phyloP scores from a whole-genome alignment of 192 early-diverging fungal species.

The Backusella circina region DNA sequence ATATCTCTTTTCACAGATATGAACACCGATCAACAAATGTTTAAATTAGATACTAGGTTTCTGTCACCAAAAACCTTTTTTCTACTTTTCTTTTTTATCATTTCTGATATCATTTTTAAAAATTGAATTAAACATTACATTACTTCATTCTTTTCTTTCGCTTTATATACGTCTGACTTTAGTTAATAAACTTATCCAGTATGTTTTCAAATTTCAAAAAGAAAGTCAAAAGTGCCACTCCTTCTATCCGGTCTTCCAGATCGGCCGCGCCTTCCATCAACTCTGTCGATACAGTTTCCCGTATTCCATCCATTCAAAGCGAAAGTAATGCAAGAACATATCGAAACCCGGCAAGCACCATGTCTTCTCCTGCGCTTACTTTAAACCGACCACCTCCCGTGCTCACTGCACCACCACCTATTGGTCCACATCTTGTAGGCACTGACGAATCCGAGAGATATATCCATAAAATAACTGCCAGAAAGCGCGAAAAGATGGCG shows the following conservation, averaged over 20 bases:
- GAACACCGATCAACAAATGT: background rate
- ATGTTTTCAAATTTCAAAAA: background rate
- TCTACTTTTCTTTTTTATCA: background rate
- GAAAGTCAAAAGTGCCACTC: background rate
- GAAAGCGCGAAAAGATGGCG: background rate
- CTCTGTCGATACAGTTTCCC: background rate
- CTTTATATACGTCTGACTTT: background rate
- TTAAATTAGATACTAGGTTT: background rate
- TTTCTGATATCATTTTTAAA: background rate
- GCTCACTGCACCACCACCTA: background rate
- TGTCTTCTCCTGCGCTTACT: background rate
- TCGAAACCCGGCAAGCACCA: background rate
- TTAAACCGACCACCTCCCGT: background rate
- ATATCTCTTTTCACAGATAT: constrained; percentile 1
- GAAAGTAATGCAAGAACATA: background rate
- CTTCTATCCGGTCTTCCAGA: background rate
- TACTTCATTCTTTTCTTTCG: background rate
- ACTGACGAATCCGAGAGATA: background rate
- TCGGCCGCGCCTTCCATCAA: background rate
- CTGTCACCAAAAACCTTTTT: background rate
- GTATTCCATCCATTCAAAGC: background rate
- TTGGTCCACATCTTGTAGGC: background rate
- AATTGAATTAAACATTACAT: background rate
- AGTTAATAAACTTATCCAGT: background rate
- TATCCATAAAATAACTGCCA: background rate